Base-by-base conservation (phyloP, 495 filamentous ascomycete genomes). In the Halenospora varia region DNA sequence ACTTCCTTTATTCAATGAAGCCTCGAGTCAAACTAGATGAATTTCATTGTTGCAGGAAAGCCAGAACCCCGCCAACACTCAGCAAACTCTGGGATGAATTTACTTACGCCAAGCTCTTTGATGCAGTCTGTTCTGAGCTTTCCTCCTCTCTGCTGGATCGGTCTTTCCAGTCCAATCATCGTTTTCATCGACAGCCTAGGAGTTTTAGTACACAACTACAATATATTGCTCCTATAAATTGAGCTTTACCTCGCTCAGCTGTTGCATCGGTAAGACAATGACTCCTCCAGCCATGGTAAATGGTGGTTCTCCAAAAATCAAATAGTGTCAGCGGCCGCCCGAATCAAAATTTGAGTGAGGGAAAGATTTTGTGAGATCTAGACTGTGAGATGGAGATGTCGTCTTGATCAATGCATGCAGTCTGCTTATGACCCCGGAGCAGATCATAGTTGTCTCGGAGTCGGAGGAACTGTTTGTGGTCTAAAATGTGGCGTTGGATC, bases 31-130 rank as follows among this genome's bases (percentile, higher is more conserved):
- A 46, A 17, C 42, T 8, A 20, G 4, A n/a, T 46, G 4, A 6
- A 46, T 6, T 4, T 17, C 13, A 8, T n/a, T 46, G 13, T 9
- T 46, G 42, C 8, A 46, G 13, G 42, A 40, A n/a, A 40, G n/a
- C n/a, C n/a, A 9, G 9, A 40, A 40, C 9, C n/a, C n/a, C 35
- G 35, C n/a, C n/a, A 9, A 40, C 35, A 40, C n/a, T n/a, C 9
- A 40, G 35, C 9, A 40, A 40, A 9, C 9, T 40, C 42, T 17
- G 2, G 26, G n/a, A 19, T 44, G 24, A 3, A 66, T 65, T 56
- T 64, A 66, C 67, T 56, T 64, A 69, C 65, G 57, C 60, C 62
- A 68, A 8, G 65, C 64, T 41, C 68, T 62, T 45, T 70, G 68
- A 56, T 70, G 62, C 29, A 70, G 40, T 44, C 68, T 61, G 35